Evolutionary conservation across 2,329 filamentous ascomycete species (phyloP).

Genomic region (Aureobasidium sp.): DNA sequence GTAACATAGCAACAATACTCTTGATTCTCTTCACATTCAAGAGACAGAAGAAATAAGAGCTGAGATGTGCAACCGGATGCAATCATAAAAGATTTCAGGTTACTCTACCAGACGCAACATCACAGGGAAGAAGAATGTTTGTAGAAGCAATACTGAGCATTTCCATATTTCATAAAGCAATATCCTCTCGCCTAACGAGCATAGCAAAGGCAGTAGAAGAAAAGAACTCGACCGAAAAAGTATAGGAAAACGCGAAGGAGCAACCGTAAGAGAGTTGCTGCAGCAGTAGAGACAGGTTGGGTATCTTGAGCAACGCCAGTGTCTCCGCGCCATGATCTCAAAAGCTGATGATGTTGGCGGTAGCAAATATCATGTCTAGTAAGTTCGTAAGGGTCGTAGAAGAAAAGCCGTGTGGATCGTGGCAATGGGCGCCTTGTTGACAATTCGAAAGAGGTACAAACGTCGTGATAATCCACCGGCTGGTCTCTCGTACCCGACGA

Average conservation of each 20-base stretch:
- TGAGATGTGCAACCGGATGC: not conserved
- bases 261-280: not conserved
- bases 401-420: constrained; percentile 14
- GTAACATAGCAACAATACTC: not conserved
- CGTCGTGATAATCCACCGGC: constrained; percentile 16
- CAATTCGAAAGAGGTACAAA: constrained; percentile 7
- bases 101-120: not conserved
- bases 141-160: constrained; percentile 12
- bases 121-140: not conserved
- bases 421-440: constrained; percentile 13
- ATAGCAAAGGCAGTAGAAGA: constrained; percentile 6
- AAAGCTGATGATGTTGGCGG: not conserved
- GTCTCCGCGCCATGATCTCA: constrained; percentile 1
- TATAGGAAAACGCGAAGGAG: not conserved
- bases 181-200: not conserved
- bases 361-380: constrained; percentile 1
- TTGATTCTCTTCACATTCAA: not conserved
- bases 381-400: constrained; percentile 17
- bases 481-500: constrained; percentile 18
- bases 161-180: constrained; percentile 8
- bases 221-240: not conserved
- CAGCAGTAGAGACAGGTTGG: constrained; percentile 12
- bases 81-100: too few species aligned
- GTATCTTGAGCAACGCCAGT: constrained; percentile 8
- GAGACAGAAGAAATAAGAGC: not conserved